These are phyloP conservation scores for Stentor coeruleus DNA, from an alignment of 73 alveolate species.

Conservation along the genomic window DNA sequence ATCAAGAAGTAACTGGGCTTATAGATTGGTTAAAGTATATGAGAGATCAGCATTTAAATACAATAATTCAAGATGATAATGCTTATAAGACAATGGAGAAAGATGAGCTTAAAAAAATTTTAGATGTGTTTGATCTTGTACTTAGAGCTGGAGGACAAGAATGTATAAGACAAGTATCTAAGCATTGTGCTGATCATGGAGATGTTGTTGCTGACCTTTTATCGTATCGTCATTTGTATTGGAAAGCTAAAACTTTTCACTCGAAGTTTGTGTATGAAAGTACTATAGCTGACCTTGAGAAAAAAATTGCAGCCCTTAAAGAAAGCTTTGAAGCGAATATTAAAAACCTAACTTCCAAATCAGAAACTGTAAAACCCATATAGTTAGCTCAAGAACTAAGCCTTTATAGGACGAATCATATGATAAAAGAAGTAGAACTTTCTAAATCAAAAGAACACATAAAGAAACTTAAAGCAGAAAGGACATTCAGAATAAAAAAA, in stretches of 20 bases:
- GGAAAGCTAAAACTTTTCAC: background rate
- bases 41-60: background rate
- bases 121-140: background rate
- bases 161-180: conserved; percentile 30
- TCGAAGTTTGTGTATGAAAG: background rate
- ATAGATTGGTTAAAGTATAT: background rate
- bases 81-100: background rate
- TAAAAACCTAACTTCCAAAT: background rate
- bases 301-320: background rate
- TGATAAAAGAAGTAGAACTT: conserved; percentile 3
- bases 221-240: background rate
- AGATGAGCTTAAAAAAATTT: background rate
- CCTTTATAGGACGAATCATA: background rate
- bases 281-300: background rate
- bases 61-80: background rate
- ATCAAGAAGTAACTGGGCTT: background rate
- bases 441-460: background rate
- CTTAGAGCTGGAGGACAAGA: background rate
- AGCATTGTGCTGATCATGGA: conserved; percentile 37
- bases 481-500: background rate
- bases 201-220: conserved; percentile 15
- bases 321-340: background rate
- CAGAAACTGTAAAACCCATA: background rate
- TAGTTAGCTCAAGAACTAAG: background rate
- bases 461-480: background rate